Conservation (phyloP, 1,284 basidiomycete species). For the Athelia psychrophila region DNA sequence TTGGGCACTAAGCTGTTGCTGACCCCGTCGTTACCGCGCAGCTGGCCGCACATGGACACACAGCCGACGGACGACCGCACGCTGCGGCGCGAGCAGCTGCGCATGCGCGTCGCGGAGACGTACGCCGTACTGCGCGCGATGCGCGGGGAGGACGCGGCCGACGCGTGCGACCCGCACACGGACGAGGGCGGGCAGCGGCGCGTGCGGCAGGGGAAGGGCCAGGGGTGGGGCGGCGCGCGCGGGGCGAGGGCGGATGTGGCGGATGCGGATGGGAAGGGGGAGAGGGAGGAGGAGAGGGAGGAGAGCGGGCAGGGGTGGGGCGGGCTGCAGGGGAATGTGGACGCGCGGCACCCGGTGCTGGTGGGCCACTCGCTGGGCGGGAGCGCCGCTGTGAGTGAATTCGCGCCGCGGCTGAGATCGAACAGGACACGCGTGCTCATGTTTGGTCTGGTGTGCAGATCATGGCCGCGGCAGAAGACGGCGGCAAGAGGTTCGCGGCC, state of each 20-base stretch:
- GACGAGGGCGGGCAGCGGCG: too few relatives aligned
- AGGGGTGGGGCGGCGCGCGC: too few relatives aligned
- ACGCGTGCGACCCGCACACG: constrained; percentile 1
- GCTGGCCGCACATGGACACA: constrained; percentile 26
- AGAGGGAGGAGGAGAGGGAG: constrained; percentile 17
- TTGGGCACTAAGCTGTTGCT: too few relatives aligned
- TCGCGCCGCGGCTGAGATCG: not conserved
- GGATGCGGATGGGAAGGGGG: too few relatives aligned
- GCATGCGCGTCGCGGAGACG: constrained; percentile 39
- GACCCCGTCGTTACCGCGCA: too few relatives aligned
- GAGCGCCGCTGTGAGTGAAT: constrained; percentile 25
- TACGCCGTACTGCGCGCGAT: constrained; percentile 31
- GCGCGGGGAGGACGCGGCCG: constrained; percentile 12
- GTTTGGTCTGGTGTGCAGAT: too few relatives aligned
- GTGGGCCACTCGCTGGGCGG: constrained; percentile 35
- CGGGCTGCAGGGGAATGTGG: constrained; percentile 2
- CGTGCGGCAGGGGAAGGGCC: too few relatives aligned
- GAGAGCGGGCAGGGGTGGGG: constrained; percentile 1
- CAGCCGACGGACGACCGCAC: constrained; percentile 33
- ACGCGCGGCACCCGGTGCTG: constrained; percentile 21
- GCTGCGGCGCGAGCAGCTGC: constrained; percentile 39
- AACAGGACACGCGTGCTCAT: not conserved
- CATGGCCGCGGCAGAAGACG: constrained; percentile 21
- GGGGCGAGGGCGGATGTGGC: too few relatives aligned
- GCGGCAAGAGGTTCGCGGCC: constrained; percentile 16